Evolutionary conservation across 1,139 yeast genomes (phyloP).

Genomic region (Kluyveromyces sp.): DNA sequence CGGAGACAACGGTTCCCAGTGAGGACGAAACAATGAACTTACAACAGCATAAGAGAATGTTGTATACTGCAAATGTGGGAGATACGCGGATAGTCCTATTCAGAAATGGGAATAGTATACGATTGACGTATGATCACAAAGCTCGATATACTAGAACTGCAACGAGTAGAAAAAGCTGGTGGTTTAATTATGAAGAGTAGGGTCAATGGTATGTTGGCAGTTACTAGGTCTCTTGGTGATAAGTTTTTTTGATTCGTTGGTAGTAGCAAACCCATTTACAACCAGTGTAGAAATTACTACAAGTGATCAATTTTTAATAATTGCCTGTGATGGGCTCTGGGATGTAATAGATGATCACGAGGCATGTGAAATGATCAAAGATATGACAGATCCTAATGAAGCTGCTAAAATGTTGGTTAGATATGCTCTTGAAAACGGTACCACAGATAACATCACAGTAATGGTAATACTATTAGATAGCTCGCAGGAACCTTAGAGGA

Average conservation of each 20-base stretch:
- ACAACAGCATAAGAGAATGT: conserved; percentile 52
- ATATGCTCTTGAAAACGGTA: conserved; percentile 69
- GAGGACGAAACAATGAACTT: conserved; percentile 18
- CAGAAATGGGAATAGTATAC: conserved; percentile 62
- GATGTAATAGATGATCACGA: conserved; percentile 78
- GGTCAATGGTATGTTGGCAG: conserved; percentile 93
- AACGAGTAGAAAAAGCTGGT: conserved; percentile 68
- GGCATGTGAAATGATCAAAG: conserved; percentile 66
- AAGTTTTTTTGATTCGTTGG: conserved; percentile 80
- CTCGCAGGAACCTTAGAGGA: not conserved
- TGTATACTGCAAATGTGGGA: conserved; percentile 94
- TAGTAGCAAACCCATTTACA: conserved; percentile 87
- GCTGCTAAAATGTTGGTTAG: conserved; percentile 68
- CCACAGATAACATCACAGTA: conserved; percentile 89
- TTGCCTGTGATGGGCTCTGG: conserved; percentile 96
- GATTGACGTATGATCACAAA: conserved; percentile 90
- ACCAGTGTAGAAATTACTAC: conserved; percentile 67
- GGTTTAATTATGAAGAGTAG: conserved; percentile 86
- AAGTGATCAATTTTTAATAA: conserved; percentile 66
- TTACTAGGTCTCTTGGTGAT: conserved; percentile 92
- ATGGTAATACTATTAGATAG: conserved; percentile 49
- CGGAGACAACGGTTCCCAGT: conserved; percentile 25
- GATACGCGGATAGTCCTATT: conserved; percentile 80
- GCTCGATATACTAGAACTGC: conserved; percentile 73
- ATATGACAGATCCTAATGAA: conserved; percentile 47